Base-by-base conservation (phyloP, 2,329 filamentous ascomycete genomes). In the Cordyceps javanica region DNA sequence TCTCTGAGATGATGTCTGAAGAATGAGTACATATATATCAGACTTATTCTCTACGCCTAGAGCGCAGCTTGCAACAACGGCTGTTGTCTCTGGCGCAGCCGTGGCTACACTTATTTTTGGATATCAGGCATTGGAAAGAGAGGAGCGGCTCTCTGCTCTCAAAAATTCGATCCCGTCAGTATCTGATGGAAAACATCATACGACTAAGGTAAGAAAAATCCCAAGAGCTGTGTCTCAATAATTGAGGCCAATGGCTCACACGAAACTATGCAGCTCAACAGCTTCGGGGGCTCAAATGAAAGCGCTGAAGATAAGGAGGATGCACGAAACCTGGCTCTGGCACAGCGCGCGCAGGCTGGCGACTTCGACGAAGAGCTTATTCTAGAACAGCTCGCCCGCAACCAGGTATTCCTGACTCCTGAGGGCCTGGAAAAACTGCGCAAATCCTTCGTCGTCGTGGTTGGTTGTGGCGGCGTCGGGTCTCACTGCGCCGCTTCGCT, bases 381-480 rank as follows among this genome's bases (percentile, higher is more conserved):
- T 58, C 82, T 96, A 48, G 94, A 99, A 74, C 94, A 99, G 72
- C 82, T 99, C 13, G 92, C 93, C 2, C 87, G 94, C 51, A 97
- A 97, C 70, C 84, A 90, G 55, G 91, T 94, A 30, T 99, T 99
- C 69, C 83, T 99, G 11, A 90, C 83, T 14, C 86, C 93, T 30
- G 86, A 86, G 8, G 94, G 94, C 0, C 82, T 99, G 11, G 77
- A 79, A 16, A 91, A 89, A 68, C 82, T 99, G 30, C 89, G 93
- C 13, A 79, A 82, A 48, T 83, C 93, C 1, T 96, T 95, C 67
- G 83, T 99, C 48, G 81, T 97, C 39, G 83, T 99, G 1, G 91
- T 99, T 11, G 94, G 94, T 4, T 93, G 91, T 64, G 94, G 94
- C 62, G 94, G 94, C 42, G 94, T 99, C 5, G 94, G 94, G 46